Evolutionary conservation across 305 asterid species (phyloP).

Genomic region (Plantago coronopus): DNA sequence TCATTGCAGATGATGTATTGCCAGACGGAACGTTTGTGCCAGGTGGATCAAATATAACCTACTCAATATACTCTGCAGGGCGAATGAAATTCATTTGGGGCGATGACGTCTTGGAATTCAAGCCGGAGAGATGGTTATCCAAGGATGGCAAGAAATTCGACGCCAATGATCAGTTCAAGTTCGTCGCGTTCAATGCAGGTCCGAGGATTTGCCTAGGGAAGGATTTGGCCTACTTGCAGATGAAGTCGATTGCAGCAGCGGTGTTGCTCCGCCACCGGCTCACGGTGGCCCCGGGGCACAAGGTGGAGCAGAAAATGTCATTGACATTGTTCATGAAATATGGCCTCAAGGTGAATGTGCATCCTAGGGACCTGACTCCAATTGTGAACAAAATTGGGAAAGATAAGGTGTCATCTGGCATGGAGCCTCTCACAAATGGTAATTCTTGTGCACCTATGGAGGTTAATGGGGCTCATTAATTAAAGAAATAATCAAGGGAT

Average conservation of each 20-base stretch:
- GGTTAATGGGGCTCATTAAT: conserved; percentile 26
- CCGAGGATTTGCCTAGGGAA: conserved; percentile 60
- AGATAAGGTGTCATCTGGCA: conserved; percentile 18
- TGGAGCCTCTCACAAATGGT: conserved; percentile 22
- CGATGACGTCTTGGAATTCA: conserved; percentile 44
- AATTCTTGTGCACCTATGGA: conserved; percentile 7
- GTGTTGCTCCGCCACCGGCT: conserved; percentile 53
- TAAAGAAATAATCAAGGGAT: conserved; percentile 2
- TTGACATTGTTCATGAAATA: conserved; percentile 59
- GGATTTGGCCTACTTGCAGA: conserved; percentile 56
- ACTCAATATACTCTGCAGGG: conserved; percentile 54
- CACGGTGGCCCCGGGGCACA: conserved; percentile 44
- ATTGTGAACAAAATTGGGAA: conserved; percentile 36
- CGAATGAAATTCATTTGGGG: conserved; percentile 64
- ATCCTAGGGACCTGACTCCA: conserved; percentile 43
- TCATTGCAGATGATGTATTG: conserved; percentile 39
- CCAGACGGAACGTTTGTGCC: conserved; percentile 68
- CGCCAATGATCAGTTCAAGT: conserved; percentile 37
- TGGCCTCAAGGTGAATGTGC: conserved; percentile 49
- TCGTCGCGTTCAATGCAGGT: conserved; percentile 57
- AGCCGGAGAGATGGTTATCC: conserved; percentile 66
- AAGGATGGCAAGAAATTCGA: conserved; percentile 38
- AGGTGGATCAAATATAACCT: conserved; percentile 53
- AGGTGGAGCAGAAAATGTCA: conserved; percentile 62
- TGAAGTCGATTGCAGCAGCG: conserved; percentile 57